phyloP scores from a whole-genome alignment of 75 land plant genomes.

The Adiantum capillusveneris region DNA sequence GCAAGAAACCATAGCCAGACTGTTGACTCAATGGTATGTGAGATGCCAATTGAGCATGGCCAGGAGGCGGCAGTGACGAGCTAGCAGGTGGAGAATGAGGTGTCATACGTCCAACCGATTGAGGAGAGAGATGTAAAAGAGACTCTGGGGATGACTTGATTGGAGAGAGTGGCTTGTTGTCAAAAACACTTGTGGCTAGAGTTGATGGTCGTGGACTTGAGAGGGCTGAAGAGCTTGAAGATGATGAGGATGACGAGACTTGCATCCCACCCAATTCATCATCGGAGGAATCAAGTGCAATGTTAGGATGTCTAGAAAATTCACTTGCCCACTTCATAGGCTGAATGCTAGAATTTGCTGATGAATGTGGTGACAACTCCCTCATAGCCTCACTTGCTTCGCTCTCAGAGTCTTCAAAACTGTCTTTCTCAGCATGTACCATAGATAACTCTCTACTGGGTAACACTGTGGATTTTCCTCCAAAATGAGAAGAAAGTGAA shows the following conservation, averaged over 20 bases:
- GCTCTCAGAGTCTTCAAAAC: background rate
- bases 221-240: slow-evolving; percentile 3
- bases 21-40: background rate
- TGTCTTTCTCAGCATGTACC: background rate
- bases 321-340: background rate
- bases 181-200: background rate
- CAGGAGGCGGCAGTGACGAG: too few species aligned
- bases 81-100: too few species aligned
- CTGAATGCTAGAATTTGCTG: background rate
- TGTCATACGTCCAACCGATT: background rate
- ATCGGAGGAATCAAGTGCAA: background rate
- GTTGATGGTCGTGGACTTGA: slow-evolving; percentile 5
- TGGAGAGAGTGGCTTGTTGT: background rate
- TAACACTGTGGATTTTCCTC: too few species aligned
- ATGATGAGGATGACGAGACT: slow-evolving; percentile 4
- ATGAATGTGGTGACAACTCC: background rate
- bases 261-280: slow-evolving; percentile 7
- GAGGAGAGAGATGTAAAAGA: slow-evolving; percentile 7
- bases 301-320: background rate
- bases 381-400: background rate
- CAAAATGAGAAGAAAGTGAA: background rate
- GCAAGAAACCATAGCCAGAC: background rate
- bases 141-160: slow-evolving; percentile 16
- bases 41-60: too few species aligned
- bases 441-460: too few species aligned